Conservation (phyloP, 225 moss, liverwort and hornwort species). For the Anthoceros angustus region DNA sequence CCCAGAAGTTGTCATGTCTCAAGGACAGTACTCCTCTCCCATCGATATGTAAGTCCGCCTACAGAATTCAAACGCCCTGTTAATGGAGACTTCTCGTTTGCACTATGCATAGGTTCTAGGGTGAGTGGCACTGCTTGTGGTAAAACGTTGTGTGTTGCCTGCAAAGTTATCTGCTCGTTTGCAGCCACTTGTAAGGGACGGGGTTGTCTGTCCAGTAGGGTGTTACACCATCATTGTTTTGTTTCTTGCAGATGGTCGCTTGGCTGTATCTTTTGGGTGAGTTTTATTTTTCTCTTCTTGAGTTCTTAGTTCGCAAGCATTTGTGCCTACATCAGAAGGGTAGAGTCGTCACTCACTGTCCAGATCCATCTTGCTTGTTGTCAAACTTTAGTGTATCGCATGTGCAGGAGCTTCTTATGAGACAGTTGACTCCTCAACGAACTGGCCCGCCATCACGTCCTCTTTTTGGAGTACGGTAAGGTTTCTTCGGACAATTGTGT, state of each 20-base stretch:
- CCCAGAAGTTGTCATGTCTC: constrained; percentile 95
- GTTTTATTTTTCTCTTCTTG: constrained; percentile 7
- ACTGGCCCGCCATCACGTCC: constrained; percentile 58
- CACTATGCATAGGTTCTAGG: too few species aligned
- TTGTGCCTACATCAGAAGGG: background rate
- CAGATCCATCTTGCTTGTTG: background rate
- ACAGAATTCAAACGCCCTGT: too few species aligned
- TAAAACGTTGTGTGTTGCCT: background rate
- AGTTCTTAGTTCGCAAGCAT: background rate
- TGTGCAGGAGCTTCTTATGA: constrained; percentile 75
- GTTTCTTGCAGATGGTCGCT: constrained; percentile 66
- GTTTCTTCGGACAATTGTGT: background rate
- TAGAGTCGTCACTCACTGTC: background rate
- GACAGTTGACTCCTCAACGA: constrained; percentile 37
- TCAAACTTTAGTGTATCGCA: background rate
- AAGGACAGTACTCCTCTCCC: constrained; percentile 82
- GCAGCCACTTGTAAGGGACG: background rate
- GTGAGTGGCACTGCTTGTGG: background rate
- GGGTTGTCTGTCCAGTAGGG: too few species aligned
- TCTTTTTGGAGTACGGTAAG: constrained; percentile 88
- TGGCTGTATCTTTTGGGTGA: constrained; percentile 93
- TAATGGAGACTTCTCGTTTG: too few species aligned
- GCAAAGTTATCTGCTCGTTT: constrained; percentile 6
- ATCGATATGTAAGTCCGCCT: constrained; percentile 65
- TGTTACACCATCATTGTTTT: constrained; percentile 15